Base-by-base conservation (phyloP, 257 asterid genomes). In the Penstemon newberryi region DNA sequence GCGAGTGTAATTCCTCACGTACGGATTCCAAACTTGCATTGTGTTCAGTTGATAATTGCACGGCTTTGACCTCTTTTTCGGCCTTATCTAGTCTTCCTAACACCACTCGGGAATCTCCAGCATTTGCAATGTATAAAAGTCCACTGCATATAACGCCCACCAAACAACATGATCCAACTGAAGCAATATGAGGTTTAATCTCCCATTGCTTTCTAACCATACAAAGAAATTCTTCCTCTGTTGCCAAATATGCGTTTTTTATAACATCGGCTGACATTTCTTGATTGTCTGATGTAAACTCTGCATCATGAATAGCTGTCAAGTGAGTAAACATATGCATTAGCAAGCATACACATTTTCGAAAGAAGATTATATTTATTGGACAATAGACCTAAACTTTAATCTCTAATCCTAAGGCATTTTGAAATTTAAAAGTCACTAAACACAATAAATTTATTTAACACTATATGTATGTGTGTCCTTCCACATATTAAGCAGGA, bases 291-390 rank as follows among this genome's bases (percentile, higher is more conserved):
- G 73, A 43, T 25, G 63, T 47, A 39, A 69, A 69, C 46, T 63
- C 79, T 75, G 45, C 66, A 12, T 25, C 46, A 62, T 41, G 2
- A 10, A 12, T 4, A 49, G 81, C 76, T 62, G 72, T 70, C 70
- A 52, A 63, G 83, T 81, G 72, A 81, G 86, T 69, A 67, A 66
- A 72, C 47, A 62, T 63, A 65, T 53, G 44, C 68, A 77, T 68
- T 60, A 75, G 74, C 68, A 73, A 71, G 51, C 69, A 56, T 60
- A 6, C 37, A 41, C 66, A 7, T 57, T 8, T 4, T 40, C 65
- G 51, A 15, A 4, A 42, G 11, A 60, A 47, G 8, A 25, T 25
- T 25, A 25, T 25, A 25, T 50, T 46, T 25, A 49, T 3, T 6
- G 8, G n/a, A 46, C 3, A 49, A 49, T 49, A 3, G 18, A 12